Percentiles rank a stretch among this genome's conserved stretches.
Conservation (phyloP, 2,329 filamentous ascomycete species). For the Colletotrichum lindemuthianum region DNA sequence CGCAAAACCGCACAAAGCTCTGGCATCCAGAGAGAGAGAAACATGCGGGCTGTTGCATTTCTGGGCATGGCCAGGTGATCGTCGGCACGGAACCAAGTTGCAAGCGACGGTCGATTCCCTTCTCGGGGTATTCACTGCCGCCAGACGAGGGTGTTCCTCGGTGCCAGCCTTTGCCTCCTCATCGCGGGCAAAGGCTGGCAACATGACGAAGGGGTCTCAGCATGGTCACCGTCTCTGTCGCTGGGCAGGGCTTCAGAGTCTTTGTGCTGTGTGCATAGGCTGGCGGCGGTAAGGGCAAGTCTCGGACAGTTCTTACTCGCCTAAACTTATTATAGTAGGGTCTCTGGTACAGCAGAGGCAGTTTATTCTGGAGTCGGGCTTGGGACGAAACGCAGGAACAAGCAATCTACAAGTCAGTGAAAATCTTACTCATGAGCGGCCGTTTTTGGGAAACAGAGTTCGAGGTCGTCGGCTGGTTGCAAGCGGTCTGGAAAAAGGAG, state of each 20-base stretch:
- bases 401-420: slow-evolving; percentile 13
- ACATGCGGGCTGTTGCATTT: slow-evolving; percentile 34
- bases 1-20: slow-evolving; percentile 16
- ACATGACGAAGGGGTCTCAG: too few species aligned
- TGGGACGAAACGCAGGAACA: slow-evolving; percentile 26
- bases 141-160: slow-evolving; percentile 12
- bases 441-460: slow-evolving; percentile 23
- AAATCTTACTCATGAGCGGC: slow-evolving; percentile 30
- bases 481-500: slow-evolving; percentile 26
- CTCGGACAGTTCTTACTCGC: slow-evolving; percentile 3
- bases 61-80: slow-evolving; percentile 20
- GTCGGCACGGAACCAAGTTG: slow-evolving; percentile 27
- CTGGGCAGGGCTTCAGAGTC: too few species aligned
- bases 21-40: slow-evolving; percentile 18
- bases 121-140: slow-evolving; percentile 30
- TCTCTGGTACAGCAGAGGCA: too few species aligned
- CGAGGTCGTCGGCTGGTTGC: slow-evolving; percentile 5
- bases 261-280: too few species aligned
- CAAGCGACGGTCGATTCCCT: slow-evolving; percentile 18
- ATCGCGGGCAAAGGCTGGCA: not conserved
- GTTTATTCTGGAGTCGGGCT: slow-evolving; percentile 7
- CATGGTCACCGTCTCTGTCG: too few species aligned
- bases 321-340: too few species aligned
- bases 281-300: not conserved
- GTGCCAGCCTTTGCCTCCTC: not conserved